Conservation (phyloP, 1,139 yeast species). For the Pichia sp. region DNA sequence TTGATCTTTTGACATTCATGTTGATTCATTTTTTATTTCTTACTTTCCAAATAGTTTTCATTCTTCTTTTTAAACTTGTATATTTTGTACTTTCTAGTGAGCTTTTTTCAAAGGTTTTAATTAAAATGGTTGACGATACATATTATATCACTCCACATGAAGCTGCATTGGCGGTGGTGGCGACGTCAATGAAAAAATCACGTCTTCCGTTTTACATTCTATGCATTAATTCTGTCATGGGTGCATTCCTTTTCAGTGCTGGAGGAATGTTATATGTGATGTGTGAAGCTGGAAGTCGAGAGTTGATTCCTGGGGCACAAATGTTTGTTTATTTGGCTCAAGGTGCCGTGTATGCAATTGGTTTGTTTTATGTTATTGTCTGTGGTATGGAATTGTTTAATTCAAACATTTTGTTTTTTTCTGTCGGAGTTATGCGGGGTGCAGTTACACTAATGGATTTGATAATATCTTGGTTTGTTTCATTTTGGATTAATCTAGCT, state of each 20-base stretch:
- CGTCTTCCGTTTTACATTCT: conserved; percentile 54
- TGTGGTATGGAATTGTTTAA: conserved; percentile 72
- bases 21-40: neutral
- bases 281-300: conserved; percentile 47
- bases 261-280: conserved; percentile 69
- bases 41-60: neutral
- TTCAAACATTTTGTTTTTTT: conserved; percentile 62
- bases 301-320: conserved; percentile 34
- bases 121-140: conserved; percentile 38
- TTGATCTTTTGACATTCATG: neutral
- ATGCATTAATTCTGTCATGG: conserved; percentile 56
- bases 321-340: conserved; percentile 49
- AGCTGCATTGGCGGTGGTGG: conserved; percentile 75
- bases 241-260: conserved; percentile 60
- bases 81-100: neutral
- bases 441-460: conserved; percentile 63
- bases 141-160: conserved; percentile 67
- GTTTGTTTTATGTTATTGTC: conserved; percentile 64
- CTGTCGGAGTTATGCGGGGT: conserved; percentile 60
- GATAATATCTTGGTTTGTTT: conserved; percentile 59
- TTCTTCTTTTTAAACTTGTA: neutral
- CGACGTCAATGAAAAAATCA: conserved; percentile 76
- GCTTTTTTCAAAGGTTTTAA: neutral
- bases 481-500: conserved; percentile 60
- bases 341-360: conserved; percentile 59